Evolutionary conservation across 2,329 filamentous ascomycete species (phyloP), one percentile per base, ranked within the genome.

Genomic region (Aspergillus quadrilineatus): DNA sequence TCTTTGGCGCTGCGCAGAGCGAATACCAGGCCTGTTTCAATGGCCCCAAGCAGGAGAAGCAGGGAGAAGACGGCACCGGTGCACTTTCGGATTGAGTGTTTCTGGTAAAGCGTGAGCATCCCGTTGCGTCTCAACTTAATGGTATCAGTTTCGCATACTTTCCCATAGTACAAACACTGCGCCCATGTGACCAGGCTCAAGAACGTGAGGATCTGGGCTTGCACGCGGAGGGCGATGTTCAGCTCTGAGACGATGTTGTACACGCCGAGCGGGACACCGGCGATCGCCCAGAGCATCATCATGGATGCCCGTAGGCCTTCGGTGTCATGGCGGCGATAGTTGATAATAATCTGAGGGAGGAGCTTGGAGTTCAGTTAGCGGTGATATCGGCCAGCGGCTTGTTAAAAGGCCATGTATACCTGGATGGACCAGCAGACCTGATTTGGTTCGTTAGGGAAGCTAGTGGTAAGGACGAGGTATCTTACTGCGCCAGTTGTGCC

Each of bases 211-310:
- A 84, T 79, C 63, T 84, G 80, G 2, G 82, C 80, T 65, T 85
- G 81, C n/a, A 85, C 73, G 36, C 75, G 72, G 1, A 84, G 65
- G 2, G 82, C 80, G 41, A 83, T 65, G 58, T 82, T 83, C 71
- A 82, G 81, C 14, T 77, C 65, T 51, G 78, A 75, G 0, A 80
- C 79, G 36, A 84, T 82, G 60, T 83, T 84, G 68, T 84, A 84
- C 10, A 83, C 80, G 2, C 87, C 87, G 0, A 89, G 75, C 0
- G 86, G 86, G 0, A 89, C 82, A 0, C 87, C 87, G 1, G 87
- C 87, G 0, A 85, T 84, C 81, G 66, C 65, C 66, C 87, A 89
- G 2, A 89, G 77, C 68, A 89, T 81, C 86, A 89, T 89, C 86
- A 89, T 89, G 0, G 84, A 83, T 0, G 83, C 80, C 49, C 89